phyloP scores from a whole-genome alignment of 768 basidiomycete genomes.

The Coprinellus aureogranulatus region DNA sequence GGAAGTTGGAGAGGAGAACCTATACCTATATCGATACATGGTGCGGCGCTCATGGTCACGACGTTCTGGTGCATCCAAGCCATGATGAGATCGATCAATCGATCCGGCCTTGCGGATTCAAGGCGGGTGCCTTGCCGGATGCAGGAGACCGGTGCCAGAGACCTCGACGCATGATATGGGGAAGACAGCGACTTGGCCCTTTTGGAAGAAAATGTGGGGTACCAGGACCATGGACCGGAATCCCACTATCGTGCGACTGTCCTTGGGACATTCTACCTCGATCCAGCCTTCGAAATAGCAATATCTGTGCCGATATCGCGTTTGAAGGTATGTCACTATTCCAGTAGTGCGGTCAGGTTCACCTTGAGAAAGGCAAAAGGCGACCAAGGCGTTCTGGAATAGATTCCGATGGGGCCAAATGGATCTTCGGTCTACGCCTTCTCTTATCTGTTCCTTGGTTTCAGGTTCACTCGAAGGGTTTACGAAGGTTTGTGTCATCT shows the following conservation, averaged over 20 bases:
- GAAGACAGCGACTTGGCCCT: background rate
- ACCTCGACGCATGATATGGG: background rate
- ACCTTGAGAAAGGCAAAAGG: background rate
- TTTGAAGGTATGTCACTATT: background rate
- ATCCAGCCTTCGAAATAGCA: background rate
- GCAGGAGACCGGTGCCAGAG: background rate
- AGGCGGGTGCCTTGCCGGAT: slow-evolving; percentile 6
- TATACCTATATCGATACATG: slow-evolving; percentile 9
- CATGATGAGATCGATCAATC: slow-evolving; percentile 13
- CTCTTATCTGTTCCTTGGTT: too few species aligned
- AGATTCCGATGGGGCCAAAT: too few species aligned
- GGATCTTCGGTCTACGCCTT: too few species aligned
- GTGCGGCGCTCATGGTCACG: slow-evolving; percentile 11
- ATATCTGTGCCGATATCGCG: background rate
- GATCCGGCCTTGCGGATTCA: slow-evolving; percentile 4
- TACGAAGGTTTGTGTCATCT: too few species aligned
- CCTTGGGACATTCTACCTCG: background rate
- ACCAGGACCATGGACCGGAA: too few species aligned
- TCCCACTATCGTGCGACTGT: too few species aligned
- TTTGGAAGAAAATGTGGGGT: too few species aligned
- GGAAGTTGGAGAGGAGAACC: slow-evolving; percentile 3
- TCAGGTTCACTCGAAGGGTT: too few species aligned
- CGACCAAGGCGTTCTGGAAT: too few species aligned
- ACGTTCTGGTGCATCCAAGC: slow-evolving; percentile 6
- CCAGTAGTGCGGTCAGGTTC: background rate